These are phyloP conservation scores for Colletotrichum liriopes DNA, from an alignment of 2,329 filamentous ascomycete species.

Conservation along the genomic window DNA sequence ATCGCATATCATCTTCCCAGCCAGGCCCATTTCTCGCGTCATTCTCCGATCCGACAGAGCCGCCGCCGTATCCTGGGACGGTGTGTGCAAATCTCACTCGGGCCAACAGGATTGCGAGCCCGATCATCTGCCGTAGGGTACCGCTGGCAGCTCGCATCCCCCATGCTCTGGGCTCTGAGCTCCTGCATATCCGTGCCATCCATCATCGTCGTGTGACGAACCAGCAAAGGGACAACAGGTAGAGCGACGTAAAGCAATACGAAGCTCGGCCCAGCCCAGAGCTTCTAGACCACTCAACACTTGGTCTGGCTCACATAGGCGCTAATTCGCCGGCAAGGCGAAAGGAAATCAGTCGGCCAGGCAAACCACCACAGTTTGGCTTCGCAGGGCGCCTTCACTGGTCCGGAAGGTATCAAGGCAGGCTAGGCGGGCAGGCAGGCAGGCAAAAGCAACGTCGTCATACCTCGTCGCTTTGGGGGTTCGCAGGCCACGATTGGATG, in stretches of 20 bases:
- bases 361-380: background rate
- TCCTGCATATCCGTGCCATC: slow-evolving; percentile 41
- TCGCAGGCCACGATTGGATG: slow-evolving; percentile 11
- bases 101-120: slow-evolving; percentile 14
- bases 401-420: slow-evolving; percentile 8
- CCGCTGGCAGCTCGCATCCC: slow-evolving; percentile 25
- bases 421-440: slow-evolving; percentile 11
- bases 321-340: slow-evolving; percentile 3
- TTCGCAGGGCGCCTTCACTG: background rate
- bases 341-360: slow-evolving; percentile 2
- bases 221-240: slow-evolving; percentile 12
- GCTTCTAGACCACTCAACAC: background rate
- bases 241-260: slow-evolving; percentile 1
- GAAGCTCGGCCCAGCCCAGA: background rate
- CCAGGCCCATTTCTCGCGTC: slow-evolving; percentile 28
- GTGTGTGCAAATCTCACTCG: slow-evolving; percentile 9
- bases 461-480: slow-evolving; percentile 11
- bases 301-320: background rate
- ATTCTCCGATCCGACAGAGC: slow-evolving; percentile 42
- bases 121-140: slow-evolving; percentile 28
- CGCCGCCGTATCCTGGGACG: slow-evolving; percentile 34
- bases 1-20: slow-evolving; percentile 38
- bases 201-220: slow-evolving; percentile 28
- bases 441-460: slow-evolving; percentile 37
- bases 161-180: slow-evolving; percentile 28